Evolutionary conservation across 2,329 filamentous ascomycete species (phyloP), one percentile per base, ranked within the genome.

Genomic region (Colletotrichum simmondsii): DNA sequence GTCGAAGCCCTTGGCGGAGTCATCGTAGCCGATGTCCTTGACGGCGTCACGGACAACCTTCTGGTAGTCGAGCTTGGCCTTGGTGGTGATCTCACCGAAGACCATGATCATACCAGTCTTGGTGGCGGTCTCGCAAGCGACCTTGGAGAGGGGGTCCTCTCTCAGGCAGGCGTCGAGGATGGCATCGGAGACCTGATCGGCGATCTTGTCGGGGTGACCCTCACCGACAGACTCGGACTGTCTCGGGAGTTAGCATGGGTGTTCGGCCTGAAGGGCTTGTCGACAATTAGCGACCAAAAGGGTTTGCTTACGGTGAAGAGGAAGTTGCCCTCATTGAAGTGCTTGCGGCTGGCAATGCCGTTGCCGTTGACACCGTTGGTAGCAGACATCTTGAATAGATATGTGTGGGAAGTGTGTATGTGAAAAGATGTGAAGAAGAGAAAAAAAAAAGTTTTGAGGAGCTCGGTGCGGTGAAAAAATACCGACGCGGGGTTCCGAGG

Each of bases 51-150:
- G 96, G 85, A 99, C 95, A 81, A 98, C 90, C 90, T 95, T 97
- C 87, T 99, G 97, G 93, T 98, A 99, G 90, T 99, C 97, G 80
- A 98, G 89, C 79, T 88, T 90, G 86, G 96, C 92, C 89, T 97
- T 97, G 88, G 97, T 98, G 86, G 95, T 97, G 86, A 99, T 99
- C 86, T 99, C 97, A 87, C 95, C 95, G 77, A 98, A 97, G 84
- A 97, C 93, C 97, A 99, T 98, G 86, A 99, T 90, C 97, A 99
- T 94, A 86, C 97, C 97, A 79, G 97, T 99, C 94, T 99, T 99
- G 89, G 97, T 98, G 81, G 97, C 97, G 78, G 96, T 98, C 91
- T 99, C 97, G 87, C 97, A 99, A 84, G 97, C 97, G 80, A 98
- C 93, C 91, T 98, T 99, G 89, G 97, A 98, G 83, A 98, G 92